phyloP scores from a whole-genome alignment of 257 asterid genomes.

The Fraxinus cuspidata region DNA sequence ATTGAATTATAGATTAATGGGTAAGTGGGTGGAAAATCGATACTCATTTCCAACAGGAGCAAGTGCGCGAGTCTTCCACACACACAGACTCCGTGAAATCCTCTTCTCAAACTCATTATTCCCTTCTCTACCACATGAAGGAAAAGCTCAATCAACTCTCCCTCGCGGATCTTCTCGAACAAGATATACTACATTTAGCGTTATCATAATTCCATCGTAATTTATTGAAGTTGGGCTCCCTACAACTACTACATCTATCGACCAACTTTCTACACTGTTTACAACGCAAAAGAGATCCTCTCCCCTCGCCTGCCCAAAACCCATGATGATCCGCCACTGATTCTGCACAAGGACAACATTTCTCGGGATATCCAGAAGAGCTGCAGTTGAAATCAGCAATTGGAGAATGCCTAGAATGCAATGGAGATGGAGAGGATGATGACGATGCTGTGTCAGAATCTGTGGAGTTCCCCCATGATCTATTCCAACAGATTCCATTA shows the following conservation, averaged over 20 bases:
- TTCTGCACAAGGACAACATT: slow-evolving; percentile 27
- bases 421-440: slow-evolving; percentile 58
- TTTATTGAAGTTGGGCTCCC: slow-evolving; percentile 44
- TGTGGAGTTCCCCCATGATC: slow-evolving; percentile 44
- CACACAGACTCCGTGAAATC: slow-evolving; percentile 32
- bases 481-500: slow-evolving; percentile 31
- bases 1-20: not conserved
- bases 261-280: slow-evolving; percentile 41
- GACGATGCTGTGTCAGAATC: slow-evolving; percentile 71
- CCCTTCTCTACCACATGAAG: slow-evolving; percentile 18
- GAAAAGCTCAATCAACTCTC: slow-evolving; percentile 20
- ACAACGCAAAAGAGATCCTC: slow-evolving; percentile 23
- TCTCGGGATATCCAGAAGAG: slow-evolving; percentile 34
- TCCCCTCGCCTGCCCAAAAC: slow-evolving; percentile 30
- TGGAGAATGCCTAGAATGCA: slow-evolving; percentile 43
- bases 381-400: slow-evolving; percentile 46
- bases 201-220: slow-evolving; percentile 41
- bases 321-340: slow-evolving; percentile 28
- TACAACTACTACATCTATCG: slow-evolving; percentile 45
- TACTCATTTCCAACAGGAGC: slow-evolving; percentile 24
- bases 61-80: slow-evolving; percentile 14
- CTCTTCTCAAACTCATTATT: slow-evolving; percentile 29
- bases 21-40: slow-evolving; percentile 35
- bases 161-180: slow-evolving; percentile 44
- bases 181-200: slow-evolving; percentile 24